Evolutionary conservation across 2,329 filamentous ascomycete genomes (phyloP).

Genomic region (Hortaea sp.): DNA sequence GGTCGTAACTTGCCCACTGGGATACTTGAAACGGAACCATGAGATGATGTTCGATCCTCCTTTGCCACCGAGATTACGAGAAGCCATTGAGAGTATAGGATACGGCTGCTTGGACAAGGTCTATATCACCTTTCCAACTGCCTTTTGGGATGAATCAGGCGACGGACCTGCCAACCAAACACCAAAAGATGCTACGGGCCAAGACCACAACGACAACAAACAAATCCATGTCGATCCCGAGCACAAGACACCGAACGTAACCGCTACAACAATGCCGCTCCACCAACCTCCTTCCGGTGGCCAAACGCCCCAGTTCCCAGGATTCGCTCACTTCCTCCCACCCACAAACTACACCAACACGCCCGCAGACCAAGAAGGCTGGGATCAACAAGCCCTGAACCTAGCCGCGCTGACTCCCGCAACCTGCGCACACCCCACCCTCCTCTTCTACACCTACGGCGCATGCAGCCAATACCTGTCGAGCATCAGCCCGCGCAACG

Average conservation of each 20-base stretch:
- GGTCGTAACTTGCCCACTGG: conserved; percentile 57
- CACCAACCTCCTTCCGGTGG: conserved; percentile 15
- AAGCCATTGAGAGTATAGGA: conserved; percentile 54
- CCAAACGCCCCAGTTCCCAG: conserved; percentile 31
- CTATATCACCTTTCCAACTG: conserved; percentile 53
- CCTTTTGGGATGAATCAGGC: conserved; percentile 53
- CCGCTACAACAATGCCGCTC: conserved; percentile 27
- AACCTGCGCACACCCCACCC: conserved; percentile 58
- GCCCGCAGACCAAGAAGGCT: conserved; percentile 45
- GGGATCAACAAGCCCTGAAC: conserved; percentile 58
- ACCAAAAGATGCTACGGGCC: neutral
- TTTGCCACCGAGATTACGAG: conserved; percentile 46
- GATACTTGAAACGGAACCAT: conserved; percentile 55
- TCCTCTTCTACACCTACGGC: conserved; percentile 74
- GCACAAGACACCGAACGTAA: conserved; percentile 26
- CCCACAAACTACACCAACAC: conserved; percentile 56
- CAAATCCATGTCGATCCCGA: neutral
- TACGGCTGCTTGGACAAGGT: conserved; percentile 66
- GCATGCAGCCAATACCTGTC: conserved; percentile 49
- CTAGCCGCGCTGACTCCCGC: conserved; percentile 53
- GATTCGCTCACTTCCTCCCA: conserved; percentile 67
- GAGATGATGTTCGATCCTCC: conserved; percentile 47
- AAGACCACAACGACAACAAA: neutral
- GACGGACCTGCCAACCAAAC: neutral
- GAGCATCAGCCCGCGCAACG: conserved; percentile 36